Base-by-base conservation (phyloP, 202 grass and related monocot genomes). In the Schoenoplectus tabernaemontani region DNA sequence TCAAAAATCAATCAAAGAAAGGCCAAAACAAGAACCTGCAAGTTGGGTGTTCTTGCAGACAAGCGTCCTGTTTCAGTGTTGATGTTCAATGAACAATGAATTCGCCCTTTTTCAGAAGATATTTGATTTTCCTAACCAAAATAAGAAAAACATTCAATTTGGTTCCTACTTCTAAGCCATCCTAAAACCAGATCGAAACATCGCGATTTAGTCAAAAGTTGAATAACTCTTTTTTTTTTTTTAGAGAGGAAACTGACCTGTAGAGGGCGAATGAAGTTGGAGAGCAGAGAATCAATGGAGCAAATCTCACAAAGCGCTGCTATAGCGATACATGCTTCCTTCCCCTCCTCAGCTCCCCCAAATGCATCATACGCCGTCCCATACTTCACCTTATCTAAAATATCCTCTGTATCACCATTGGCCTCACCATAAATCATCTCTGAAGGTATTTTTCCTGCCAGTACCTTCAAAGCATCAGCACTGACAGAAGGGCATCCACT, bases 61-160 rank as follows among this genome's bases (percentile, higher is more conserved):
- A 97, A 86, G 28, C 94, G 91, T 26, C 94, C 91, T 64, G 94
- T 93, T 83, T 97, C 89, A 64, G 94, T 97, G 82, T 97, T 97
- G 78, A 97, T 97, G 83, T 97, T 97, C 71, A 97, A 62, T 1
- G 91, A 97, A 93, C 87, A 93, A 78, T 93, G 94, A 76, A 97
- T 72, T 28, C 94, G 79, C 2, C 91, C 91, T 60, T 88, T 75
- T 1, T 63, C 26, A 60, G 91, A 93, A 59, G 94, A 93, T 80
- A 97, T 93, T 87, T 83, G 84, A 88, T 75, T 87, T 74, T 82
- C 91, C 91, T 97, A 71, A 46, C 54, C 75, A 44, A 59, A 17
- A 60, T 70, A 82, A 72, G 57, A 22, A 81, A n/a, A 12, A 61
- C 77, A 59, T 39, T 66, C 7, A 53, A 76, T 43, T 68, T 71